phyloP scores from a whole-genome alignment of 1,284 basidiomycete species.

The Ceratobasidium sp. region DNA sequence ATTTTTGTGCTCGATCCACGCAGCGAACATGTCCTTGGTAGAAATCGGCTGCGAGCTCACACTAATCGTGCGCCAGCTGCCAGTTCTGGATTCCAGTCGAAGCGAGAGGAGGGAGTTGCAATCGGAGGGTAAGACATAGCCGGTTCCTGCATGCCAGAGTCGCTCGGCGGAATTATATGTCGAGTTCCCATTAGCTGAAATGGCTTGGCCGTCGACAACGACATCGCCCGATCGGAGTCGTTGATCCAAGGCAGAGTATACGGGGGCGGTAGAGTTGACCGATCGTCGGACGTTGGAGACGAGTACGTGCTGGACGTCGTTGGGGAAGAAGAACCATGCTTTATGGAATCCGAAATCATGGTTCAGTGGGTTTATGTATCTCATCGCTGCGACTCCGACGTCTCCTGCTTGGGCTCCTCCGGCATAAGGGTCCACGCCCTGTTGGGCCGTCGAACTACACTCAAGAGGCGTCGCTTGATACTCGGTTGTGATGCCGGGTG shows the following conservation, averaged over 20 bases:
- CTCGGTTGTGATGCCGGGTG: conserved; percentile 70
- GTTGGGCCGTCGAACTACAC: conserved; percentile 53
- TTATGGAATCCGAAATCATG: conserved; percentile 65
- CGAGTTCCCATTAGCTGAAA: conserved; percentile 40
- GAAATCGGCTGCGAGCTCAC: conserved; percentile 60
- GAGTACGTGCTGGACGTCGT: conserved; percentile 67
- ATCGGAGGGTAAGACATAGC: conserved; percentile 55
- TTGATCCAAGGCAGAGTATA: conserved; percentile 72
- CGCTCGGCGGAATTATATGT: conserved; percentile 52
- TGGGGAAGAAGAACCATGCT: conserved; percentile 72
- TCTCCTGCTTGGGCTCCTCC: conserved; percentile 66
- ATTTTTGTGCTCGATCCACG: conserved; percentile 59
- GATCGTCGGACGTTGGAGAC: conserved; percentile 57
- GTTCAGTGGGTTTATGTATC: conserved; percentile 59
- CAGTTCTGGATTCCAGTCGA: conserved; percentile 57
- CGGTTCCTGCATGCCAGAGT: conserved; percentile 65
- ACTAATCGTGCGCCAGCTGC: conserved; percentile 68
- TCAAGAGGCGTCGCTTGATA: conserved; percentile 60
- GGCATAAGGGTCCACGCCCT: conserved; percentile 63
- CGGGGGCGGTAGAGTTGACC: conserved; percentile 56
- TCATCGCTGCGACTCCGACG: conserved; percentile 63
- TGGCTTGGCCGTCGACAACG: conserved; percentile 54
- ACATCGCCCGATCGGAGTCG: conserved; percentile 55
- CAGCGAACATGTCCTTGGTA: conserved; percentile 65
- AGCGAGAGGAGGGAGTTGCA: conserved; percentile 10